Evolutionary conservation across 768 basidiomycete genomes (phyloP).

Genomic region (Rhodosporidiobolus sp.): DNA sequence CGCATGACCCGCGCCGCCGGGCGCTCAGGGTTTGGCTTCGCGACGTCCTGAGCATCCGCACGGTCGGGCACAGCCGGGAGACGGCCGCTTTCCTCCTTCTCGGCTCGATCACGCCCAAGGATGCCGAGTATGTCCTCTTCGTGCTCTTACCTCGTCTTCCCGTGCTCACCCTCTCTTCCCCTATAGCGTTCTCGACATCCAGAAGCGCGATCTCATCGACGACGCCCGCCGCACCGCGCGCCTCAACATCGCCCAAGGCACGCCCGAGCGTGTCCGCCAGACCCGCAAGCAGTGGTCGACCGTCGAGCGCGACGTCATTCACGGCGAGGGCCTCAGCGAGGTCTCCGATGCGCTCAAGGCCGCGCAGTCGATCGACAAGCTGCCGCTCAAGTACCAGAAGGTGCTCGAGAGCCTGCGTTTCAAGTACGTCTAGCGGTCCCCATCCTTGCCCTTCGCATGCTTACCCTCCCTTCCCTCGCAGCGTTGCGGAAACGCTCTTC

Average conservation of each 20-base stretch:
- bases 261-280: slow-evolving; percentile 10
- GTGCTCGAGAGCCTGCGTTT: slow-evolving; percentile 17
- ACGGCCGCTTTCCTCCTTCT: slow-evolving; percentile 30
- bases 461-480: background rate
- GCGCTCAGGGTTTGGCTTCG: slow-evolving; percentile 31
- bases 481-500: slow-evolving; percentile 26
- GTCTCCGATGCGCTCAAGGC: slow-evolving; percentile 20
- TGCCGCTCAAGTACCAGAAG: slow-evolving; percentile 29
- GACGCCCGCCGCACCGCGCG: slow-evolving; percentile 28
- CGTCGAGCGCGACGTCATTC: slow-evolving; percentile 28
- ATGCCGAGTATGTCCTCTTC: slow-evolving; percentile 14
- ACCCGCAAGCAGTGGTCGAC: slow-evolving; percentile 10
- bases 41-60: slow-evolving; percentile 18
- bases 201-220: slow-evolving; percentile 32
- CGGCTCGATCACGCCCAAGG: slow-evolving; percentile 13
- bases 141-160: background rate
- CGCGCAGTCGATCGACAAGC: slow-evolving; percentile 4
- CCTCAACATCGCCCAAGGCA: slow-evolving; percentile 5
- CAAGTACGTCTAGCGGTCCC: slow-evolving; percentile 3
- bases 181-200: slow-evolving; percentile 29
- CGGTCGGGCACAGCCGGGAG: slow-evolving; percentile 31
- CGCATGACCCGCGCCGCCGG: slow-evolving; percentile 20
- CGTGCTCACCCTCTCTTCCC: too few relatives aligned
- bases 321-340: slow-evolving; percentile 30
- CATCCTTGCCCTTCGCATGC: background rate